Evolutionary conservation across 225 moss, liverwort and hornwort species (phyloP), one percentile per base, ranked within the genome.

Genomic region (Physcomitrium patens): DNA sequence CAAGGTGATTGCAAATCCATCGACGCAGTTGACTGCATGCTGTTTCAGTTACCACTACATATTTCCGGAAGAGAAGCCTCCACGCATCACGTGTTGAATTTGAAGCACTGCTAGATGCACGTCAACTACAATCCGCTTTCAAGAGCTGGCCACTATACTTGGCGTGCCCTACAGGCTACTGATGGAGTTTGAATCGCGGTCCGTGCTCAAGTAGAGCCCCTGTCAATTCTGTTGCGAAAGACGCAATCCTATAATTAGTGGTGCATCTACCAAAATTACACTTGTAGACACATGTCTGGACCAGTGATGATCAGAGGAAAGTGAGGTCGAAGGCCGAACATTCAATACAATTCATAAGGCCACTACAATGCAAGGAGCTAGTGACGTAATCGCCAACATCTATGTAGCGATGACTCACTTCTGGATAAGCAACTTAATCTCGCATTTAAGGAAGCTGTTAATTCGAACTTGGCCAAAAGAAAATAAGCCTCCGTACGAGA

Each of bases 1-100:
- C 83, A 69, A 6, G 47, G 53, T 69, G 52, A 11, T 42, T 64
- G 65, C 73, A 80, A 19, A 54, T 81, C 77, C 74, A 14, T 16
- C 16, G 74, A 42, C 14, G 72, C 1, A 20, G 26, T 9, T 14
- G 27, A 84, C 18, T 70, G 60, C 45, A 70, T 28, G 56, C 20
- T 61, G 63, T 20, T 66, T 23, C 31, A 22, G 15, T 62, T 61
- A 12, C 64, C 60, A 57, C n/a, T 45, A 81, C 9, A 41, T 50
- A 19, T 28, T 31, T 55, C 54, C 71, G 62, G 74, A 45, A 22
- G 70, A 59, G 10, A 74, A 61, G 62, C 66, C 31, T 77, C 80
- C 84, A 80, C 59, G 57, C 62, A 57, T 18, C 56, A 7, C 70
- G 61, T 23, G 65, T 56, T 18, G 62, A 31, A 49, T 26, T 20